phyloP scores from a whole-genome alignment of 1,284 basidiomycete genomes.

The Dichomitus squalens region DNA sequence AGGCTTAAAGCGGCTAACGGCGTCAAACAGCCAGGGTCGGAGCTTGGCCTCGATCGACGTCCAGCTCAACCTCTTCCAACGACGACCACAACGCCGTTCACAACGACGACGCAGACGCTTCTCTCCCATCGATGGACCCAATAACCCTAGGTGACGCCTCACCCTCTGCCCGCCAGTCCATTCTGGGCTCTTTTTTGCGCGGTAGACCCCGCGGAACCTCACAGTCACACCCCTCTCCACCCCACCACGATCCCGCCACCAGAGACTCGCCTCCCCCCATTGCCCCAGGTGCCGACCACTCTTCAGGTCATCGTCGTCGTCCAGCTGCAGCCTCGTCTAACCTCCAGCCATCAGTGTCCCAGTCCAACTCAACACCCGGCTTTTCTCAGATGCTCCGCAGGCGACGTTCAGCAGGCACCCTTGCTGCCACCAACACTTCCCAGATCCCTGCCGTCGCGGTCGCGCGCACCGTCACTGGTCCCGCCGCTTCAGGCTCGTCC shows the following conservation, averaged over 20 bases:
- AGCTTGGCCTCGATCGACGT: conserved; percentile 20
- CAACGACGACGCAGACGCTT: conserved; percentile 17
- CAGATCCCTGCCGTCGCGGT: conserved; percentile 32
- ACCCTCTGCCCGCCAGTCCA: conserved; percentile 39
- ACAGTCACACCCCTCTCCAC: conserved; percentile 40
- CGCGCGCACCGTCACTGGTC: conserved; percentile 28
- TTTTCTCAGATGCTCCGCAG: conserved; percentile 41
- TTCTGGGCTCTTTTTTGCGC: conserved; percentile 42
- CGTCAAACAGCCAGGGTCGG: conserved; percentile 23
- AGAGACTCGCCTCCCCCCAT: conserved; percentile 35
- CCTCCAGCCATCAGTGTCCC: conserved; percentile 34
- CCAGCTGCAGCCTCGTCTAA: conserved; percentile 31
- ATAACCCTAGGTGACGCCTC: conserved; percentile 33
- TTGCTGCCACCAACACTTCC: conserved; percentile 30
- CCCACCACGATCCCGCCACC: conserved; percentile 27
- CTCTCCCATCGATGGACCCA: conserved; percentile 33
- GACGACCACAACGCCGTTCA: conserved; percentile 20
- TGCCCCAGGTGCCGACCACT: conserved; percentile 20
- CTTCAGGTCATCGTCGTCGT: conserved; percentile 34
- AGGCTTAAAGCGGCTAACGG: conserved; percentile 26
- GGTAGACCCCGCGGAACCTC: conserved; percentile 41
- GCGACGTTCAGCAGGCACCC: conserved; percentile 38
- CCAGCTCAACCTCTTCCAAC: conserved; percentile 22
- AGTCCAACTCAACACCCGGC: conserved; percentile 30
- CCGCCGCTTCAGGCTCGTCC: conserved; percentile 16